Evolutionary conservation across 2,329 filamentous ascomycete species (phyloP).

Genomic region (Parasarocladium wereldwijsianum): DNA sequence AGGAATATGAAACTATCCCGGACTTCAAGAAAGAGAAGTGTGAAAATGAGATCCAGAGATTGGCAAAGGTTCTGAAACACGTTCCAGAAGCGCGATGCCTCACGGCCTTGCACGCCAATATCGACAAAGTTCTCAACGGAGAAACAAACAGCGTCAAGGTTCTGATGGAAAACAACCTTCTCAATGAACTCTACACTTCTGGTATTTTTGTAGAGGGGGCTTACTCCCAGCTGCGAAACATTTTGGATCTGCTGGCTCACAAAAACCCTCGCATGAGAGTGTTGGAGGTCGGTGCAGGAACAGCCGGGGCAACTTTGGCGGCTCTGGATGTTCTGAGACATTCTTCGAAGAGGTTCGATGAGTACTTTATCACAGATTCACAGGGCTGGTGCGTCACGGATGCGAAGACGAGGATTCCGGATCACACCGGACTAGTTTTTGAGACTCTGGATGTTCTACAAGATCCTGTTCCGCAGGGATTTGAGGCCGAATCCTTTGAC

Average conservation of each 20-base stretch:
- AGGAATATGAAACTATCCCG: background rate
- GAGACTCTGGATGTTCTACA: constrained; percentile 16
- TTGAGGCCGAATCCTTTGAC: constrained; percentile 12
- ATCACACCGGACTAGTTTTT: constrained; percentile 10
- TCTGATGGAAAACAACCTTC: constrained; percentile 1
- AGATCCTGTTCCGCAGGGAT: constrained; percentile 14
- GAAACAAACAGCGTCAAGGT: constrained; percentile 1
- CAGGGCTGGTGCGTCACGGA: constrained; percentile 13
- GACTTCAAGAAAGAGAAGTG: background rate
- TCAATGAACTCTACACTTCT: background rate
- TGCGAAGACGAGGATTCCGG: constrained; percentile 7
- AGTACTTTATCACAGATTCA: constrained; percentile 16
- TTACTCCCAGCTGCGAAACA: background rate
- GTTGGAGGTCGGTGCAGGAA: constrained; percentile 16
- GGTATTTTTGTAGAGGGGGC: background rate
- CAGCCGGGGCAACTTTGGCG: constrained; percentile 17
- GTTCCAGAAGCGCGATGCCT: constrained; percentile 1
- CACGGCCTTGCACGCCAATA: constrained; percentile 1
- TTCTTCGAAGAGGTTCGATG: constrained; percentile 2
- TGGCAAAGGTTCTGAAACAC: background rate
- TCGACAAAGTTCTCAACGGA: background rate
- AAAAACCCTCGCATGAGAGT: constrained; percentile 9
- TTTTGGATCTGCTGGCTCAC: background rate
- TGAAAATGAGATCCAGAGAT: background rate
- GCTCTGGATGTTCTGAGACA: constrained; percentile 10